Conservation (phyloP, 495 filamentous ascomycete genomes). For the Neurospora sp. region DNA sequence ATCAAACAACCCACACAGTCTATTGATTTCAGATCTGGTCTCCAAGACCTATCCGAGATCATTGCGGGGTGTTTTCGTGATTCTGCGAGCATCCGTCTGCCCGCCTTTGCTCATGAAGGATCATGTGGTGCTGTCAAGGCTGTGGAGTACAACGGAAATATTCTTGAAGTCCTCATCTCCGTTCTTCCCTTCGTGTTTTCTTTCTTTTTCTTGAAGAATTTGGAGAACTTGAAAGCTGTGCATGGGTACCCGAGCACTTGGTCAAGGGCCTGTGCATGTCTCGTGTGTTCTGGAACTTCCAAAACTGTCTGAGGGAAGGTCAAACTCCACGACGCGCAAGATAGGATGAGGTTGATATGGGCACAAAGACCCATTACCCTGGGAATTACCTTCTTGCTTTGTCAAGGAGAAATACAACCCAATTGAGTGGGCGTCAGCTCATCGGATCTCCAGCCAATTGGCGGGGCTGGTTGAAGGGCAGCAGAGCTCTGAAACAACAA, state of each 20-base stretch:
- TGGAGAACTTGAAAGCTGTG: background rate
- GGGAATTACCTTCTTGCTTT: background rate
- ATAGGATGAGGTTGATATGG: background rate
- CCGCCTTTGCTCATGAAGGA: background rate
- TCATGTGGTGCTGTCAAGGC: background rate
- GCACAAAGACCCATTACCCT: background rate
- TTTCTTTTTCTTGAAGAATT: background rate
- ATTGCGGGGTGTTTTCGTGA: background rate
- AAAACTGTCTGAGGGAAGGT: background rate
- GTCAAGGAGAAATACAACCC: background rate
- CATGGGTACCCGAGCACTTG: background rate
- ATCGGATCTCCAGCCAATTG: background rate
- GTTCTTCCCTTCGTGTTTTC: background rate
- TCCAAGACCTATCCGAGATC: background rate
- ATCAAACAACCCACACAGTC: too few relatives aligned
- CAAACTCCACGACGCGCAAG: background rate
- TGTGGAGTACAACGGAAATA: background rate
- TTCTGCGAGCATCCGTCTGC: background rate
- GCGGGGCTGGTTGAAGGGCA: background rate
- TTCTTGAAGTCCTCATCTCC: background rate
- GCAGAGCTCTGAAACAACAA: background rate
- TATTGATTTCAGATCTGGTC: too few relatives aligned
- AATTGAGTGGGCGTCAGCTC: background rate
- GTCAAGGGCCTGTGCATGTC: background rate
- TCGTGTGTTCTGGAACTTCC: background rate